phyloP scores from a whole-genome alignment of 2,329 filamentous ascomycete species.

The Talaromyces sp. region DNA sequence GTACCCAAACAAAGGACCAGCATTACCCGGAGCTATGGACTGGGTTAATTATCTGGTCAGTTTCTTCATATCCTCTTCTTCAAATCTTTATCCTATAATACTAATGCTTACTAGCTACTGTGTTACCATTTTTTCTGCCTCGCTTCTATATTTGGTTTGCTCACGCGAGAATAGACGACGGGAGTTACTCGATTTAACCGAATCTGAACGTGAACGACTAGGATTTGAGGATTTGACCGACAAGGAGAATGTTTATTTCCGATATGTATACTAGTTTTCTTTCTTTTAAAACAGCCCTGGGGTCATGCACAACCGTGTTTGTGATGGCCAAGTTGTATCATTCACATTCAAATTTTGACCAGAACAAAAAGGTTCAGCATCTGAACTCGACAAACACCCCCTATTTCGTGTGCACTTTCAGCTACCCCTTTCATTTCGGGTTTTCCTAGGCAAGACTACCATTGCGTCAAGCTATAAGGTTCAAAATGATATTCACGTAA shows the following conservation, averaged over 20 bases:
- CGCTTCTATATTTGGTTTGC: not conserved
- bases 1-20: slow-evolving; percentile 60
- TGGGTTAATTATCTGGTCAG: slow-evolving; percentile 62
- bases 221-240: slow-evolving; percentile 69
- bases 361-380: too few relatives aligned
- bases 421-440: too few relatives aligned
- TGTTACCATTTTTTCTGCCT: not conserved
- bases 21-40: slow-evolving; percentile 72
- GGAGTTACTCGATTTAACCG: slow-evolving; percentile 52
- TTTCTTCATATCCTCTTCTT: not conserved
- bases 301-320: too few relatives aligned
- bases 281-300: too few relatives aligned
- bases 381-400: too few relatives aligned
- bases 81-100: too few relatives aligned
- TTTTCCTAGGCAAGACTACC: too few relatives aligned
- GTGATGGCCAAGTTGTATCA: too few relatives aligned
- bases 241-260: slow-evolving; percentile 65
- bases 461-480: too few relatives aligned
- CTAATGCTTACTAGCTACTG: not conserved
- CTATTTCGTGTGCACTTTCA: too few relatives aligned
- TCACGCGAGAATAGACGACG: slow-evolving; percentile 56
- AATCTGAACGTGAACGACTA: slow-evolving; percentile 61
- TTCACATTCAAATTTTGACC: too few relatives aligned
- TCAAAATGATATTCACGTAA: too few relatives aligned
- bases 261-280: slow-evolving; percentile 48